Base-by-base conservation (phyloP, 2,329 filamentous ascomycete species). In the Stagonosporopsis rhizophila region DNA sequence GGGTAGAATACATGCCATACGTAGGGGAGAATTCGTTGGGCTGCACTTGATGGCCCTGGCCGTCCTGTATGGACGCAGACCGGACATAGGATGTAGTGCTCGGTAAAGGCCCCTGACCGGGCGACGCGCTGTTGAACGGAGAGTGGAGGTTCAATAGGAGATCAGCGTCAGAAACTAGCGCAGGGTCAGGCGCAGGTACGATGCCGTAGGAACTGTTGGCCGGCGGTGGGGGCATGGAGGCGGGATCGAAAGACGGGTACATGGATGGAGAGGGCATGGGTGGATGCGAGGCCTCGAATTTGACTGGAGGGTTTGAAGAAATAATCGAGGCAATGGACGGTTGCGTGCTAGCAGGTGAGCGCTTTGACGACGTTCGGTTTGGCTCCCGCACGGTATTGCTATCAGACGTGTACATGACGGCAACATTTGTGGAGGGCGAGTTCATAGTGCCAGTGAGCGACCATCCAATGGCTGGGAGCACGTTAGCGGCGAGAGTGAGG, bases 391-490 rank as follows among this genome's bases (percentile, higher is more conserved):
- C 49, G 28, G 62, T 63, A 63, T 67, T 62, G 61, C 66, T 69
- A 20, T 79, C 77, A 53, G 82, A 87, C 57, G 90, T 87, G 71
- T 92, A 96, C 70, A 96, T 85, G 52, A 94, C 83, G 1, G 91
- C 93, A 4, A 96, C 79, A 69, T 91, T 95, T 0, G 91, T 92
- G 60, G 87, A 92, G 1, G 91, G 89, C 3, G 91, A 95, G 68
- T 96, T 92, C 51, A 91, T 92, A 1, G 89, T 94, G 14, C 92
- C 92, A 0, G 92, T 92, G n/a, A 96, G 78, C 7, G 91, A 92
- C 89, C 90, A 96, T 1, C 91, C 92, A 56, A 96, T 91, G 0
- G 86, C 84, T 83, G 55, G 54, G 12, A 28, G 20, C 32, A 46
- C 17, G 46, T 71, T 47, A 70, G 63, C 42, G 20, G 19, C 20